Base-by-base conservation (phyloP, 305 asterid genomes). In the Fraxinus paxiana region DNA sequence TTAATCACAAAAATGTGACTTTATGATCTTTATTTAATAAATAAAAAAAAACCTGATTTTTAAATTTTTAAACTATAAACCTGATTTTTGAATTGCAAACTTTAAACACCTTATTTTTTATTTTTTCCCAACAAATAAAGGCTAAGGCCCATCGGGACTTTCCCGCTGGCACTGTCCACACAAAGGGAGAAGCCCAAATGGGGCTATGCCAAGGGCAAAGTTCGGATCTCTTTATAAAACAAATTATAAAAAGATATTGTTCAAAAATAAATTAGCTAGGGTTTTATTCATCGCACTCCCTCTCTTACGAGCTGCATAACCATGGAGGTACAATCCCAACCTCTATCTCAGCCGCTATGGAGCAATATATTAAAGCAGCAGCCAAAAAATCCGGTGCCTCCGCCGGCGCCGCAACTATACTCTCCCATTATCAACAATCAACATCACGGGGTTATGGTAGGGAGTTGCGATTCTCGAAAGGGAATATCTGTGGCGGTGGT, bases 401-500 rank as follows among this genome's bases (percentile, higher is more conserved):
- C 43, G 2, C 84, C 69, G 41, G 73, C 56, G 76, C 69, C 31
- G 61, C 82, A 30, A 30, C 41, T 15, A 69, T 30, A 8, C 41
- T 77, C 69, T 35, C 65, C 22, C 73, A 28, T 12, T 3, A 22
- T 63, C 69, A 48, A 31, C 79, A 76, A 30, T 54, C 84, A 70
- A 43, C 73, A 75, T 22, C 35, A 1, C 22, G 87, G 89, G 24
- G 84, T 37, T 48, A 41, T 87, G 73, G 98, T 93, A 10, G 93
- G 90, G 37, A 92, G 89, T 84, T 94, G 98, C 90, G 88, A 88
- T 75, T 93, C 98, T 9, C 83, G 92, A 0, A 91, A 89, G 82
- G 98, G 98, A 22, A 91, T 96, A 51, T 88, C 94, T 0, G 96
- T 96, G 75, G 98, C 98, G 10, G 95, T 96, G 33, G 96, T 96